A percentile compares a stretch with the other conserved stretches of the same genome.
Conservation (phyloP, 257 asterid genomes). For the Knoxia roxburghii region DNA sequence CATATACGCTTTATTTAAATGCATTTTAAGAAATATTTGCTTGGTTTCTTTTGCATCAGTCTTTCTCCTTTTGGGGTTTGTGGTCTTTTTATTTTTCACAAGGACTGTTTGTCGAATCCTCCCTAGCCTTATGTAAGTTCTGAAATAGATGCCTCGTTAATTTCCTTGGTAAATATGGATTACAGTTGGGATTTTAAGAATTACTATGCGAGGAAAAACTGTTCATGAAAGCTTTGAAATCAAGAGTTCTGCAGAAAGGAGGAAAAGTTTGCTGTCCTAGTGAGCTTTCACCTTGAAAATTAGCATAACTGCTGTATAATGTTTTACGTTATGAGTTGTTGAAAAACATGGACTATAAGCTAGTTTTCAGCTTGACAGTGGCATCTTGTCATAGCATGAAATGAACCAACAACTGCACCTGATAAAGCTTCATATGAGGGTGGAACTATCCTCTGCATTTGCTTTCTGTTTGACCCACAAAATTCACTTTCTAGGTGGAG, state of each 20-base stretch:
- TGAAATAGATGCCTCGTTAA: background rate
- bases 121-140: background rate
- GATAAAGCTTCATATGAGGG: too few species aligned
- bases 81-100: background rate
- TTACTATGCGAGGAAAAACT: background rate
- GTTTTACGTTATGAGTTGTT: background rate
- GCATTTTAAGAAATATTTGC: background rate
- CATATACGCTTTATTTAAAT: background rate
- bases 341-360: background rate
- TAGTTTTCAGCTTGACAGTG: background rate
- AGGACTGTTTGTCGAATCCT: background rate
- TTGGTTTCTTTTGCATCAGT: background rate
- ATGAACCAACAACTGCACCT: too few species aligned
- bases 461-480: conserved; percentile 4
- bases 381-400: background rate
- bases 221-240: background rate
- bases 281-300: background rate
- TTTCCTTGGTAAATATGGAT: background rate
- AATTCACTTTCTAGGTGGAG: conserved; percentile 50
- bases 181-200: background rate
- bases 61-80: background rate
- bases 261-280: background rate
- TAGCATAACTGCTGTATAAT: background rate
- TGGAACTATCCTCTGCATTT: background rate
- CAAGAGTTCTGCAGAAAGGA: too few species aligned